Base-by-base conservation (phyloP, 2,329 filamentous ascomycete genomes). In the Colletotrichum sp. region DNA sequence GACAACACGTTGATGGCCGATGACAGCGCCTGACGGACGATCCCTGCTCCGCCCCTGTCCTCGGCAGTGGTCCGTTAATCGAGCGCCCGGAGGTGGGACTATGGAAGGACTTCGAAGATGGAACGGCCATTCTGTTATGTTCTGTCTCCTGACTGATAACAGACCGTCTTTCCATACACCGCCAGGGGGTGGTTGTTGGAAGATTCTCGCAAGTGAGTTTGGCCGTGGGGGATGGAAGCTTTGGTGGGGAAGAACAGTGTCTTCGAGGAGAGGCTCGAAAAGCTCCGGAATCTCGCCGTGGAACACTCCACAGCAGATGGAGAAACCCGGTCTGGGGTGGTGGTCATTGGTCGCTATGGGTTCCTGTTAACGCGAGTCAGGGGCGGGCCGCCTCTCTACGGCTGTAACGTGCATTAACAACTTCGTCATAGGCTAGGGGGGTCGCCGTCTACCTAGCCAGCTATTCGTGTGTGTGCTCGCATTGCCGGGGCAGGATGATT, bases 191-290 rank as follows among this genome's bases (percentile, higher is more conserved):
- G 61, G 21, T 39, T n/a, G n/a, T 72, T 57, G 39, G 69, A 72
- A 72, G 73, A 75, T 73, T 73, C 69, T 75, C 69, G 64, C 73
- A 73, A 59, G n/a, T 59, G 32, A 30, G 32, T 24, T 52, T 59
- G 55, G 52, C 36, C 68, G 61, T 75, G 72, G 72, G 68, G 36
- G 30, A n/a, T 21, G 60, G 24, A 32, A n/a, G n/a, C 14, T 14
- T 39, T 14, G 14, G 59, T 65, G 72, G 61, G 69, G 26, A 28
- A 28, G 13, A 9, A 9, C 1, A 21, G n/a, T 34, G 13, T 28
- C 30, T 59, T 30, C 18, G 59, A 61, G 43, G 43, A 61, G 28
- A 52, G 68, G 28, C 63, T 59, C 67, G 67, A 66, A 74, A 52
- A 60, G 61, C 60, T 55, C 67, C 72, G 60, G 39, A 55, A 61